Evolutionary conservation across 148 eudicot species (phyloP), one percentile per base, ranked within the genome.

Genomic region (Persicaria maculosa): DNA sequence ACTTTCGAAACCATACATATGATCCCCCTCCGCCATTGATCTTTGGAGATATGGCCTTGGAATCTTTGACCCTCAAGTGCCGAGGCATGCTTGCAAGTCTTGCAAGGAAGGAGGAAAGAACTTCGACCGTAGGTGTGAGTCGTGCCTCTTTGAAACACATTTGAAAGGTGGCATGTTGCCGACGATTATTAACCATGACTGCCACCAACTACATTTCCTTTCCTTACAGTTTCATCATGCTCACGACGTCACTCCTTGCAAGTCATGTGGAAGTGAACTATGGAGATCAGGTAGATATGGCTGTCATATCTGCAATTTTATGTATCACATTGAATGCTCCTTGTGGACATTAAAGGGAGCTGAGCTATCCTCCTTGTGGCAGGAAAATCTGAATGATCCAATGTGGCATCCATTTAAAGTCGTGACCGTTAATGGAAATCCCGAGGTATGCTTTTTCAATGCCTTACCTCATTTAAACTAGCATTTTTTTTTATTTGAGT

Each of bases 321-420:
- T 25, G 1, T 25, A 25, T 25, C 31, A 64, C 69, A 4, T 64
- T 3, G 4, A 64, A 12, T 64, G 69, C 15, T n/a, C n/a, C 11
- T 40, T 36, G 45, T 14, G 97, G 85, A 57, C 80, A 84, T 44
- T 85, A 40, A 90, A 91, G 87, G 95, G 93, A 57, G 43, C 77
- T 50, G 93, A 94, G 76, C 85, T 86, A 12, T 82, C 88, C 85
- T 89, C 97, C 36, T 52, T 86, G 76, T 96, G 99, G 99, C 93
- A 96, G 81, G 93, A 96, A 53, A 86, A 84, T 61, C 72, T 96
- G 75, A 88, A 79, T 72, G 77, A 92, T 58, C 80, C 99, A 11
- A 77, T 80, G 4, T 92, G 96, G 94, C 89, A 92, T 79, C 99
- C 99, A 44, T 90, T 85, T 80, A 89, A 77, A 75, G 81, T 86